Base-by-base conservation (phyloP, 2,329 filamentous ascomycete genomes). In the Diaporthe ampelina region DNA sequence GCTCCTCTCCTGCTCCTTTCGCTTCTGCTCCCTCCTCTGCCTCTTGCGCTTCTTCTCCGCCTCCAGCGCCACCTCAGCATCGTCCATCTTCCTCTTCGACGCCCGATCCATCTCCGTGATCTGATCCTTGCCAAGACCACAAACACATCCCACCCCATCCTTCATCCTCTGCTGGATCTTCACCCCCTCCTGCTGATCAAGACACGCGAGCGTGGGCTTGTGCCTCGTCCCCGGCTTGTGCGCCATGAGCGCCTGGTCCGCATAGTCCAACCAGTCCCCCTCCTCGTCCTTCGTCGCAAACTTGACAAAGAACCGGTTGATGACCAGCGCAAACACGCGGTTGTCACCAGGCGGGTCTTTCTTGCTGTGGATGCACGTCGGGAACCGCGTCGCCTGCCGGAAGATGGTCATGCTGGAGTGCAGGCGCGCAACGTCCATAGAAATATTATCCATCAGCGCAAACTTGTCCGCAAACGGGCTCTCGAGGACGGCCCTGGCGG, bases 331-430 rank as follows among this genome's bases (percentile, higher is more conserved):
- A 21, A 73, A 73, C 4, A 73, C 56, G 21, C 9, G 3, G 37
- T 73, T 63, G 19, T 73, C 56, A 1, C 11, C 32, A 2, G 19
- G 3, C 17, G 21, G 65, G 15, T 24, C 15, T n/a, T 19, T 13
- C 37, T 13, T 54, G n/a, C 45, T 21, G 72, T 73, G 72, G 40
- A 73, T 73, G 29, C 72, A 73, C 43, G 3, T 26, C 4, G 72
- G 72, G 24, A 70, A 73, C 10, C 65, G 72, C 2, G 65, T 15
- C 3, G 72, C 72, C 65, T 73, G 72, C 11, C 72, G 72, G 37
- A 74, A 67, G 26, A 74, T 57, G 37, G 73, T 74, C 65, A 74
- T 74, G 17, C 58, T 67, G n/a, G 73, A 74, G 68, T 72, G 73
- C 10, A 74, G 57, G 5, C 69, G 58, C n/a, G 59, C 58, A 15